Evolutionary conservation across 768 basidiomycete genomes (phyloP).

Genomic region (Lactarius indigo): DNA sequence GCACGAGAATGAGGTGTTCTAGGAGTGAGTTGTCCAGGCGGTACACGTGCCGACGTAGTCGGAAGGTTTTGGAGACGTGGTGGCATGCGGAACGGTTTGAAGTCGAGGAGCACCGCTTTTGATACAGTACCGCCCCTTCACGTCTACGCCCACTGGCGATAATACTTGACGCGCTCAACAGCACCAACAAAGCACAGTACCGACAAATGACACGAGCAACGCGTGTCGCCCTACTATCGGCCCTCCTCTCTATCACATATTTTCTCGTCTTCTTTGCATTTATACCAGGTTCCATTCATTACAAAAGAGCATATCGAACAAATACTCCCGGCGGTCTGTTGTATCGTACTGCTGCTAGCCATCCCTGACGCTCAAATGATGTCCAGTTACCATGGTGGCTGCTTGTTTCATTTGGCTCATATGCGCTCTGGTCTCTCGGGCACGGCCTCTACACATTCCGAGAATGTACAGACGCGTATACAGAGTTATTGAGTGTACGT

Average conservation of each 20-base stretch:
- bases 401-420: slow-evolving; percentile 74
- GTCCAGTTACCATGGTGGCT: slow-evolving; percentile 80
- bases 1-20: slow-evolving; percentile 62
- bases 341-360: not conserved
- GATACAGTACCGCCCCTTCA: not conserved
- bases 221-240: slow-evolving; percentile 46
- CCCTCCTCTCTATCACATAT: slow-evolving; percentile 47
- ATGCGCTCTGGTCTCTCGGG: slow-evolving; percentile 73
- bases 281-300: slow-evolving; percentile 53
- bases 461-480: slow-evolving; percentile 79
- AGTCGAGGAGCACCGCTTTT: not conserved
- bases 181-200: not conserved
- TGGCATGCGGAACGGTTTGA: slow-evolving; percentile 14
- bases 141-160: not conserved
- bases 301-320: slow-evolving; percentile 43
- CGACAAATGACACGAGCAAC: slow-evolving; percentile 58
- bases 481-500: slow-evolving; percentile 60
- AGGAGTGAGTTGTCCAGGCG: slow-evolving; percentile 40
- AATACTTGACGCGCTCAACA: not conserved
- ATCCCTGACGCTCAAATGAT: not conserved
- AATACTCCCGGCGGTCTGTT: slow-evolving; percentile 59
- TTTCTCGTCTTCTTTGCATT: slow-evolving; percentile 53
- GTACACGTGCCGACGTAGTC: slow-evolving; percentile 6
- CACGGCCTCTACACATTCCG: slow-evolving; percentile 69
- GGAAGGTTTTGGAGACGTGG: slow-evolving; percentile 19